phyloP scores from a whole-genome alignment of 495 filamentous ascomycete species.

The Aspergillus leporis region DNA sequence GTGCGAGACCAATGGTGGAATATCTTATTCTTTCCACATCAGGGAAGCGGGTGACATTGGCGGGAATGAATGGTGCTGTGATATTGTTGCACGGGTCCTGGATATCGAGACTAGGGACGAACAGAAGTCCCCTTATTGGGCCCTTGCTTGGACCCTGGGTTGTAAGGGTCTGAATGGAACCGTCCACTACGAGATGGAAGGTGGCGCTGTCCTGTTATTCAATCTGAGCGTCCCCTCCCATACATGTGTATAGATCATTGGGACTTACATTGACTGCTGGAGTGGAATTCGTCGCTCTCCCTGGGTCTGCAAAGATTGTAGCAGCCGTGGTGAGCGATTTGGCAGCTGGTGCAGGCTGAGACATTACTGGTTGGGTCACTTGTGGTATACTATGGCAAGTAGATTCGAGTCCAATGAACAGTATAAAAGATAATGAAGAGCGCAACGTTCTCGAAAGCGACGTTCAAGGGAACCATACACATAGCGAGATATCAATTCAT shows the following conservation, averaged over 20 bases:
- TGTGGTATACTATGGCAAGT: neutral
- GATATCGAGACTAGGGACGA: slow-evolving; percentile 67
- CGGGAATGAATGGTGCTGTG: slow-evolving; percentile 59
- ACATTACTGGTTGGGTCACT: slow-evolving; percentile 11
- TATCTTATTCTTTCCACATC: slow-evolving; percentile 60
- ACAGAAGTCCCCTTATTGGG: slow-evolving; percentile 71
- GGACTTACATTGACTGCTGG: slow-evolving; percentile 37
- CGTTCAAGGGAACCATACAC: slow-evolving; percentile 1
- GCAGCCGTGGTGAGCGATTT: slow-evolving; percentile 35
- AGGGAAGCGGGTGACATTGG: slow-evolving; percentile 68
- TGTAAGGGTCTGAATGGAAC: slow-evolving; percentile 71
- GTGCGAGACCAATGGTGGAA: slow-evolving; percentile 76
- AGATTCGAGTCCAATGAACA: neutral
- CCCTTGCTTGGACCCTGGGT: slow-evolving; percentile 56
- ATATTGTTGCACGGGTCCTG: slow-evolving; percentile 60
- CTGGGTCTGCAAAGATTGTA: slow-evolving; percentile 42
- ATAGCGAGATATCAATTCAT: neutral
- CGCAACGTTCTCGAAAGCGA: neutral
- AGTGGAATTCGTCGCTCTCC: slow-evolving; percentile 35
- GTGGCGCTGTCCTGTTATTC: slow-evolving; percentile 57
- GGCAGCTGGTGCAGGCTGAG: slow-evolving; percentile 25
- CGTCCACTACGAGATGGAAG: slow-evolving; percentile 60
- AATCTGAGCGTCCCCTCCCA: slow-evolving; percentile 6
- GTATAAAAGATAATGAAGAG: neutral
- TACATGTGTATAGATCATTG: neutral